Conservation (phyloP, 768 basidiomycete genomes). For the Mycena metata region DNA sequence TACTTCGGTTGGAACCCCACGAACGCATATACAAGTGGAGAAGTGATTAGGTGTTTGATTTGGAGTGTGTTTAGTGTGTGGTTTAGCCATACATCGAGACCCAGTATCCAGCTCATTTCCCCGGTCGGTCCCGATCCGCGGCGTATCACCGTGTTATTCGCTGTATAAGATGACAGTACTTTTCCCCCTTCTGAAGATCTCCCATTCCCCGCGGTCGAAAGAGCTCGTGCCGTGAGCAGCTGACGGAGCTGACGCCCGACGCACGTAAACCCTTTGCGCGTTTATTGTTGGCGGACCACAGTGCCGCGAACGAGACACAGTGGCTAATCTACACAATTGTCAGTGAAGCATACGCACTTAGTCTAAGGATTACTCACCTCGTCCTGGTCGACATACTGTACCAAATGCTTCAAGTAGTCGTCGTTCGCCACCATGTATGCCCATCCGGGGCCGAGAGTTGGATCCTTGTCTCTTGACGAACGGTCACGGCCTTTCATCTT, state of each 20-base stretch:
- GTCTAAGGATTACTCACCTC: not conserved
- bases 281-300: slow-evolving; percentile 27
- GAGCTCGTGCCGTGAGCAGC: slow-evolving; percentile 36
- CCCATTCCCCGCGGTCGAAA: slow-evolving; percentile 25
- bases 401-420: slow-evolving; percentile 10
- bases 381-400: not conserved
- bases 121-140: too few species aligned
- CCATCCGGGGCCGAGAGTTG: slow-evolving; percentile 27
- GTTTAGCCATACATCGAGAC: too few species aligned
- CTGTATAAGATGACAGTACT: not conserved
- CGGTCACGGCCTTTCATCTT: slow-evolving; percentile 19
- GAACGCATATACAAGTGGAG: too few species aligned
- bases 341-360: too few species aligned
- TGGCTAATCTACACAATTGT: not conserved
- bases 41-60: too few species aligned
- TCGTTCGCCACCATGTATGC: slow-evolving; percentile 34
- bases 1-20: too few species aligned
- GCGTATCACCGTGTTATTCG: too few species aligned
- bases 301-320: not conserved
- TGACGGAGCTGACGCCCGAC: slow-evolving; percentile 39
- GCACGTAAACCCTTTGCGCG: slow-evolving; percentile 34
- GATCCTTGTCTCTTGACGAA: slow-evolving; percentile 28
- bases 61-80: too few species aligned
- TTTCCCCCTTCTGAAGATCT: slow-evolving; percentile 6
- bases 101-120: too few species aligned